Conservation (phyloP, 768 basidiomycete genomes). For the Neoboletus brunneissimus region DNA sequence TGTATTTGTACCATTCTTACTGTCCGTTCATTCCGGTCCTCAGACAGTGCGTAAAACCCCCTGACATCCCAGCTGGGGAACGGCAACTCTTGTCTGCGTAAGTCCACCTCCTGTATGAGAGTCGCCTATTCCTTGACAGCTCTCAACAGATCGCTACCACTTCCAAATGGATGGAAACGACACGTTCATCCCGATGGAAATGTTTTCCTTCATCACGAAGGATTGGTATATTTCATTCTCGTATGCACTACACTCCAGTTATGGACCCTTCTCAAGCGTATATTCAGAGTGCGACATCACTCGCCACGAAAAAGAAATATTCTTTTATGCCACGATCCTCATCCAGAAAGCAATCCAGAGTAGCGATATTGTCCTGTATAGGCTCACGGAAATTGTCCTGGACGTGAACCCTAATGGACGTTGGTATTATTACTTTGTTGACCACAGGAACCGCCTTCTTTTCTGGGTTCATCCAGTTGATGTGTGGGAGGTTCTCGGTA, state of each 20-base stretch:
- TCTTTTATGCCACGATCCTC: slow-evolving; percentile 1
- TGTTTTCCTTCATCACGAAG: slow-evolving; percentile 13
- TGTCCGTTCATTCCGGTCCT: background rate
- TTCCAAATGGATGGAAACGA: slow-evolving; percentile 8
- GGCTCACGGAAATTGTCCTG: slow-evolving; percentile 10
- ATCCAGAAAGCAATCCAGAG: slow-evolving; percentile 1
- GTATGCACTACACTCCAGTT: no score
- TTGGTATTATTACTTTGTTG: slow-evolving; percentile 20
- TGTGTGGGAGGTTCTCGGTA: background rate
- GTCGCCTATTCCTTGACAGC: background rate
- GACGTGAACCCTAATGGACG: background rate
- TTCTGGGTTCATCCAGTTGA: slow-evolving; percentile 12
- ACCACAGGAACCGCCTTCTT: slow-evolving; percentile 10
- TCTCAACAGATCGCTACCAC: background rate
- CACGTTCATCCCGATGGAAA: slow-evolving; percentile 16
- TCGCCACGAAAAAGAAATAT: background rate
- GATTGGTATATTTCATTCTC: slow-evolving; percentile 3
- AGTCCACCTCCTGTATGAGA: background rate
- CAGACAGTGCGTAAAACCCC: background rate
- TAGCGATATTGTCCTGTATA: background rate
- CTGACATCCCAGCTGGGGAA: slow-evolving; percentile 8
- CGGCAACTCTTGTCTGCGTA: slow-evolving; percentile 5
- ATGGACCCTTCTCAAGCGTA: slow-evolving; percentile 1
- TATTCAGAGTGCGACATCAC: slow-evolving; percentile 12
- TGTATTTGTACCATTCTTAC: background rate